Conservation (phyloP, 2,329 filamentous ascomycete genomes). For the Cryphonectria naterciae region DNA sequence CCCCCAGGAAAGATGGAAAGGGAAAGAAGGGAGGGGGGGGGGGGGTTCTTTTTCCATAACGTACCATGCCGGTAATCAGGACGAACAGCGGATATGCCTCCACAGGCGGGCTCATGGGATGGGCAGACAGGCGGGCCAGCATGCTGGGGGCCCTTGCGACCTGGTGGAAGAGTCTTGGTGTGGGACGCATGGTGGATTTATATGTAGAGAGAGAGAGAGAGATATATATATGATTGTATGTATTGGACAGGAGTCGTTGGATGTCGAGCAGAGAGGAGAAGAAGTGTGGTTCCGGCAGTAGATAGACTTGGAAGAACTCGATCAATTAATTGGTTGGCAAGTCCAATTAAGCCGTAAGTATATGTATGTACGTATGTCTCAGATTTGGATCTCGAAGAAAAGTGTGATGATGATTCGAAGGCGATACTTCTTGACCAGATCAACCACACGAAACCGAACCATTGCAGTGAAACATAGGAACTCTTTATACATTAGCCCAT, state of each 20-base stretch:
- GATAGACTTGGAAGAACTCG: no score
- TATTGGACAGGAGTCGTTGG: neutral
- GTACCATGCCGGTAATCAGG: constrained; percentile 27
- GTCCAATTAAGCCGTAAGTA: no score
- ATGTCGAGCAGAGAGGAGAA: no score
- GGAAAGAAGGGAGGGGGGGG: neutral
- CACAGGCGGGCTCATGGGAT: constrained; percentile 26
- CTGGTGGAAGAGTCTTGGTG: constrained; percentile 25
- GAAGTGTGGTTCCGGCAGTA: no score
- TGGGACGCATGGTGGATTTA: constrained; percentile 24
- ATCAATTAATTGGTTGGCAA: neutral
- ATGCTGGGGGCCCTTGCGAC: constrained; percentile 17
- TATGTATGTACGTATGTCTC: no score
- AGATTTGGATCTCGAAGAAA: no score
- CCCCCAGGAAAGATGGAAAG: no score
- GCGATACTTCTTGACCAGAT: no score
- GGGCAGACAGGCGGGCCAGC: constrained; percentile 21
- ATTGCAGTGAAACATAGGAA: neutral
- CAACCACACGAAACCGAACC: no score
- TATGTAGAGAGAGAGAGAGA: no score
- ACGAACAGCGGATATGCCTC: constrained; percentile 27
- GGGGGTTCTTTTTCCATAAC: neutral
- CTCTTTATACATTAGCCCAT: constrained; percentile 12
- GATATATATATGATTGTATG: no score
- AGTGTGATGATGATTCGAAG: neutral